Percentiles rank a stretch among this genome's conserved stretches.
Conservation (phyloP, 148 eudicot species). For the Chenopodium berlandieri region DNA sequence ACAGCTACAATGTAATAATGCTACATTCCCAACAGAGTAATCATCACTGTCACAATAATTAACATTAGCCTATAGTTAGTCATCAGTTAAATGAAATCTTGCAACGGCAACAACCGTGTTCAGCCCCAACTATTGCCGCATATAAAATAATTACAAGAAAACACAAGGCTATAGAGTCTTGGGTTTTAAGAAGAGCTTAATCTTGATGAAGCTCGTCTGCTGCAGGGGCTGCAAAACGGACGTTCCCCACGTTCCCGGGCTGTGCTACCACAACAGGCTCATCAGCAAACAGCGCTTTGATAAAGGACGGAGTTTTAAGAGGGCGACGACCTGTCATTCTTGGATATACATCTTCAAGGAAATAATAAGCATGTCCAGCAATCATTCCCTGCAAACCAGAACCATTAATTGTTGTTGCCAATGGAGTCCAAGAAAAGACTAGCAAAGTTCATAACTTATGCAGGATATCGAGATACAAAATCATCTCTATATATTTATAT, state of each 20-base stretch:
- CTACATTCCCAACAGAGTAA: conserved; percentile 6
- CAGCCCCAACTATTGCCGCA: conserved; percentile 8
- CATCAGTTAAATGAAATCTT: conserved; percentile 1
- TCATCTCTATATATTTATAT: too few relatives aligned
- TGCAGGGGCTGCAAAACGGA: conserved; percentile 78
- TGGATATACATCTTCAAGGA: conserved; percentile 91
- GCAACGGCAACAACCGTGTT: not conserved
- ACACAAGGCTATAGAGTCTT: conserved; percentile 21
- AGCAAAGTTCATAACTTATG: not conserved
- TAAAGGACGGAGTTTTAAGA: conserved; percentile 77
- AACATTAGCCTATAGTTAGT: conserved; percentile 23
- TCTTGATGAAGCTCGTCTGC: conserved; percentile 36
- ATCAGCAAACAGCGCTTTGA: conserved; percentile 72
- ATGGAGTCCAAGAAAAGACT: not conserved
- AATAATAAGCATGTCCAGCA: conserved; percentile 97
- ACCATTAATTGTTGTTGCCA: not conserved
- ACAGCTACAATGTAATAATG: not conserved
- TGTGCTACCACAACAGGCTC: conserved; percentile 83
- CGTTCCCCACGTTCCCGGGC: conserved; percentile 59
- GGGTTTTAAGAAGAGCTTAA: conserved; percentile 16
- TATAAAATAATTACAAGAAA: conserved; percentile 34
- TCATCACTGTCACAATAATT: conserved; percentile 19
- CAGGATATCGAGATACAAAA: not conserved
- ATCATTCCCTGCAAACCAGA: conserved; percentile 74
- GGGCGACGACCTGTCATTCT: conserved; percentile 91